Evolutionary conservation across 2,329 filamentous ascomycete species (phyloP).

Genomic region (Diaporthe citri): DNA sequence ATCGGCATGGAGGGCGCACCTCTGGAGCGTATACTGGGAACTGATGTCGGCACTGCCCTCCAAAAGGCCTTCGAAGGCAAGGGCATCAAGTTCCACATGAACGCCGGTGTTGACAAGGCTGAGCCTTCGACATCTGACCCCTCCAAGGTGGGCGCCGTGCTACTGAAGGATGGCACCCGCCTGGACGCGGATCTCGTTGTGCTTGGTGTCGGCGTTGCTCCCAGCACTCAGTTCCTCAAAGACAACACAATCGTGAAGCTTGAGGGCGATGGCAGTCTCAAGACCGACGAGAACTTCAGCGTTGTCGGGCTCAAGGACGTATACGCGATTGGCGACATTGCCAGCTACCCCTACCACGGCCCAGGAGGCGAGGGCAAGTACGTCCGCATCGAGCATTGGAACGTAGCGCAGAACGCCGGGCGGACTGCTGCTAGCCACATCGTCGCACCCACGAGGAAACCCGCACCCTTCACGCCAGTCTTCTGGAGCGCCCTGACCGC

Average conservation of each 20-base stretch:
- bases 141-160: constrained; percentile 81
- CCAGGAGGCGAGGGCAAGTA: constrained; percentile 81
- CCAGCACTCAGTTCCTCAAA: constrained; percentile 85
- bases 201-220: constrained; percentile 88
- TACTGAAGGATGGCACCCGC: constrained; percentile 86
- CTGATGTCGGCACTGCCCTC: constrained; percentile 83
- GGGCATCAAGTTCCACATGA: constrained; percentile 90
- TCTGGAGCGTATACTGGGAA: constrained; percentile 87
- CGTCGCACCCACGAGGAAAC: constrained; percentile 69
- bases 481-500: constrained; percentile 96
- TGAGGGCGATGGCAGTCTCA: constrained; percentile 86
- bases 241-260: constrained; percentile 78
- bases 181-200: constrained; percentile 92
- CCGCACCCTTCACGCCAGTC: constrained; percentile 86
- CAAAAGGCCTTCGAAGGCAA: constrained; percentile 84
- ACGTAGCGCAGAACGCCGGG: constrained; percentile 94
- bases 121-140: constrained; percentile 76
- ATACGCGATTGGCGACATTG: constrained; percentile 95
- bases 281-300: constrained; percentile 83
- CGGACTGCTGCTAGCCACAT: constrained; percentile 85
- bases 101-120: constrained; percentile 85
- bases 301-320: constrained; percentile 84
- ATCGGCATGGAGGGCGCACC: constrained; percentile 90
- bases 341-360: constrained; percentile 92
- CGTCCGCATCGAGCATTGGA: constrained; percentile 96